Percentiles rank a stretch among this genome's conserved stretches.
These are phyloP conservation scores for Iberis pinnata DNA, from an alignment of 345 rosid genomes.

Conservation along the genomic window DNA sequence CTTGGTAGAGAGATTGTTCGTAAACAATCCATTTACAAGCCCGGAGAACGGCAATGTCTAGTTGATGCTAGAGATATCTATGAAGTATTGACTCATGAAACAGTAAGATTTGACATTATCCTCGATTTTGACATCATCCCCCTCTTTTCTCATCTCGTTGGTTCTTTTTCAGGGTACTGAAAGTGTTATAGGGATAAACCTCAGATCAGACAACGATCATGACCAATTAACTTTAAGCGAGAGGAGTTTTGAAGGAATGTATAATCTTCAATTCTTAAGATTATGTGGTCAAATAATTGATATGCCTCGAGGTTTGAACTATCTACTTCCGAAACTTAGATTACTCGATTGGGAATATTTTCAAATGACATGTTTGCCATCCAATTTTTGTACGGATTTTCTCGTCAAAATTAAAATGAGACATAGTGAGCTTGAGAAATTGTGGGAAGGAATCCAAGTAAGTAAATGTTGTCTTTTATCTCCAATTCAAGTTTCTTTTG, in stretches of 20 bases:
- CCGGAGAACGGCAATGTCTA: not conserved
- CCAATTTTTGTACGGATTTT: not conserved
- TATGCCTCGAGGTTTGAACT: not conserved
- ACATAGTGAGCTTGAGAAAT: not conserved
- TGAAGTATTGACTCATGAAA: not conserved
- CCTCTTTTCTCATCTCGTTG: too few species aligned
- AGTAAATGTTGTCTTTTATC: not conserved
- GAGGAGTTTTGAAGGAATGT: slow-evolving; percentile 15
- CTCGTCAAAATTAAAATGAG: slow-evolving; percentile 2
- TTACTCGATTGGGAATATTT: slow-evolving; percentile 6
- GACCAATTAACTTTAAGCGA: not conserved
- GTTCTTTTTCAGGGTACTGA: not conserved
- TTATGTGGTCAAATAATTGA: not conserved
- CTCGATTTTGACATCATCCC: too few species aligned
- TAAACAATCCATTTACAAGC: not conserved
- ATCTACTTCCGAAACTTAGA: not conserved
- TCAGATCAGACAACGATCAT: not conserved
- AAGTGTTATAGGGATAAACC: slow-evolving; percentile 6
- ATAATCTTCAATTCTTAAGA: slow-evolving; percentile 17
- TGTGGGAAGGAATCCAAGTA: slow-evolving; percentile 14
- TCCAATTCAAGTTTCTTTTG: too few species aligned
- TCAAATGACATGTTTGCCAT: slow-evolving; percentile 3
- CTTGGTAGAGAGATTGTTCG: not conserved
- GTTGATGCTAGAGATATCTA: not conserved
- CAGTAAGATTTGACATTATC: not conserved